Base-by-base conservation (phyloP, 192 early-diverging fungal genomes). In the Rhizophlyctis rosea region DNA sequence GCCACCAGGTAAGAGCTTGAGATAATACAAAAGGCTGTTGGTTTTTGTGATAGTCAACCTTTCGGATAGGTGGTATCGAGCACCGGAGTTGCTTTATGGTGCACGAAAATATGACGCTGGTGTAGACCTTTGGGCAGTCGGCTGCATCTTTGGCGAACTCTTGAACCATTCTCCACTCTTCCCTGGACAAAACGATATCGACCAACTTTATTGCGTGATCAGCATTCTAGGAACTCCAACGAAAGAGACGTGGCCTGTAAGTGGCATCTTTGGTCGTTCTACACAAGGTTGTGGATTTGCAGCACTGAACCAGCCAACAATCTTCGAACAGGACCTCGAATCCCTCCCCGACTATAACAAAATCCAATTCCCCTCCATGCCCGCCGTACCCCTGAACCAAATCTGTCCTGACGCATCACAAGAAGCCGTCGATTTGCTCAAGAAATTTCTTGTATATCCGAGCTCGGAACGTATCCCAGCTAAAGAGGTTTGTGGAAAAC, bases 141-240 rank as follows among this genome's bases (percentile, higher is more conserved):
- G 84, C 27, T 86, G 83, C 65, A 86, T 86, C 36, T 83, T 86
- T 73, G 82, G 77, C 7, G 84, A 86, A 68, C 73, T 86, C 4
- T 63, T 86, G 54, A 81, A 79, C 61, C 80, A 79, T 47, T 72
- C 73, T 13, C 84, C 84, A 21, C 48, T 86, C 34, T 86, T 86
- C 58, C 82, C 80, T 11, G 82, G 82, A 4, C 79, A 81, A 50
- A 84, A 84, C 54, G 82, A 84, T 35, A 84, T 84, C 51, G 82
- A 84, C 53, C 82, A 84, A 69, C 57, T 84, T 21, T 84, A 75
- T 57, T 72, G 77, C 36, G 82, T 84, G 21, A 59, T 76, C 34
- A 70, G 62, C 44, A 68, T 70, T 0, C 66, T 84, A 13, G 82
- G 82, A 1, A 74, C 75, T 21, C 82, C 82, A 27, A 73, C 77